These are phyloP conservation scores for Selaginella moellendorffii DNA, from an alignment of 75 land plant species.

Conservation along the genomic window DNA sequence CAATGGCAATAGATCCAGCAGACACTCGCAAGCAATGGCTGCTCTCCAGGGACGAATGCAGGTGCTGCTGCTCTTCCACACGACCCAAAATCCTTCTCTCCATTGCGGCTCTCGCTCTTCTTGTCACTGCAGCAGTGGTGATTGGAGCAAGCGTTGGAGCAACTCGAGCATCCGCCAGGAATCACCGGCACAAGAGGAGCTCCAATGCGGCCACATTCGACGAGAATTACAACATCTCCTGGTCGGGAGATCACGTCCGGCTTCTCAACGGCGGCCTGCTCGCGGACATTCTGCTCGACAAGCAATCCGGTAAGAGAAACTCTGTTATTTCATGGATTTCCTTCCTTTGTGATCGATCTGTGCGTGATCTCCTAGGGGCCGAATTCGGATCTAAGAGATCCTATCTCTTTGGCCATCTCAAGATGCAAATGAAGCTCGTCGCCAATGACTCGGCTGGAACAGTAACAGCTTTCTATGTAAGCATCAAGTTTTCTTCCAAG, in stretches of 20 bases:
- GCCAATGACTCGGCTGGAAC: conserved; percentile 53
- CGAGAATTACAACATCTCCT: conserved; percentile 9
- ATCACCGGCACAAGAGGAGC: neutral
- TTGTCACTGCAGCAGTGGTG: neutral
- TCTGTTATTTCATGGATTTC: neutral
- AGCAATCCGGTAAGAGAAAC: conserved; percentile 1
- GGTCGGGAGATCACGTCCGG: conserved; percentile 12
- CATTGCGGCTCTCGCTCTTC: too few relatives aligned
- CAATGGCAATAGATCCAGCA: too few relatives aligned
- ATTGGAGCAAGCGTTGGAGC: neutral
- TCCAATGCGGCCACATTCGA: conserved; percentile 1
- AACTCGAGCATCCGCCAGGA: neutral
- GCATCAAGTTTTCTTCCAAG: too few relatives aligned
- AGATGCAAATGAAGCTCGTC: conserved; percentile 61
- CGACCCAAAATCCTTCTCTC: too few relatives aligned
- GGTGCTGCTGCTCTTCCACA: too few relatives aligned
- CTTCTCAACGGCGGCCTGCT: neutral
- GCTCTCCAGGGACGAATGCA: neutral
- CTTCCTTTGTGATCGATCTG: neutral
- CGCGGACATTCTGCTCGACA: conserved; percentile 11
- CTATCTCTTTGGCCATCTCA: conserved; percentile 53
- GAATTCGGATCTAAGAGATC: conserved; percentile 47
- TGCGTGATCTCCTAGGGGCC: conserved; percentile 18
- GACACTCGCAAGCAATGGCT: too few relatives aligned
- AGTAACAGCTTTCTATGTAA: conserved; percentile 51